Evolutionary conservation across 2,329 filamentous ascomycete species (phyloP).

Genomic region (Pleochaeta shiraiana): DNA sequence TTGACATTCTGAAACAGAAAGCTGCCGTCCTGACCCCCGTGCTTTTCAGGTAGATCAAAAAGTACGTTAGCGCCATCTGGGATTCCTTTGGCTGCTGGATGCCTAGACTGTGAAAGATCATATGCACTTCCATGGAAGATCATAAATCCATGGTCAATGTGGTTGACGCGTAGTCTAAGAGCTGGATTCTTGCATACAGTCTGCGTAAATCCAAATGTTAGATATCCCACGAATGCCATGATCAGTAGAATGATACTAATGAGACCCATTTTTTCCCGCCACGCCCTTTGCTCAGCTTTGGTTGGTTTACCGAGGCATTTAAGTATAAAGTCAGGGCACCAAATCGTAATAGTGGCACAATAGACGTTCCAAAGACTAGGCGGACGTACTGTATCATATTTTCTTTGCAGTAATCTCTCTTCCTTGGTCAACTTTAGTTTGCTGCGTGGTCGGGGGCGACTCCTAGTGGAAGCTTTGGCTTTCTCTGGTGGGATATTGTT

Average conservation of each 20-base stretch:
- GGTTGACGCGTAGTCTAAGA: constrained; percentile 53
- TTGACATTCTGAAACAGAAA: constrained; percentile 99
- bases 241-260: constrained; percentile 84
- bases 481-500: constrained; percentile 7
- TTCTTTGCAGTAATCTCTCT: constrained; percentile 32
- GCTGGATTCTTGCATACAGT: constrained; percentile 60
- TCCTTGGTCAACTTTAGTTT: constrained; percentile 44
- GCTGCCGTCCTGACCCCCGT: constrained; percentile 79
- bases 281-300: constrained; percentile 75
- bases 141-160: constrained; percentile 68
- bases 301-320: constrained; percentile 68
- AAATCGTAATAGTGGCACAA: constrained; percentile 84
- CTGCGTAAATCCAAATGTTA: constrained; percentile 91
- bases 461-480: constrained; percentile 16
- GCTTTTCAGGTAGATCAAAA: constrained; percentile 61
- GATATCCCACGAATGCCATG: constrained; percentile 74
- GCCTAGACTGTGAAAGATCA: constrained; percentile 52
- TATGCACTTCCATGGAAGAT: constrained; percentile 92
- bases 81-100: constrained; percentile 65
- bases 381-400: constrained; percentile 43
- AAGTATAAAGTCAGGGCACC: constrained; percentile 71
- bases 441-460: constrained; percentile 18
- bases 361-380: constrained; percentile 91
- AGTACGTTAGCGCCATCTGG: constrained; percentile 55
- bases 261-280: constrained; percentile 95